A percentile compares a stretch with the other conserved stretches of the same genome.
phyloP scores from a whole-genome alignment of 2,329 filamentous ascomycete genomes.

The Fusarium marasasianum region DNA sequence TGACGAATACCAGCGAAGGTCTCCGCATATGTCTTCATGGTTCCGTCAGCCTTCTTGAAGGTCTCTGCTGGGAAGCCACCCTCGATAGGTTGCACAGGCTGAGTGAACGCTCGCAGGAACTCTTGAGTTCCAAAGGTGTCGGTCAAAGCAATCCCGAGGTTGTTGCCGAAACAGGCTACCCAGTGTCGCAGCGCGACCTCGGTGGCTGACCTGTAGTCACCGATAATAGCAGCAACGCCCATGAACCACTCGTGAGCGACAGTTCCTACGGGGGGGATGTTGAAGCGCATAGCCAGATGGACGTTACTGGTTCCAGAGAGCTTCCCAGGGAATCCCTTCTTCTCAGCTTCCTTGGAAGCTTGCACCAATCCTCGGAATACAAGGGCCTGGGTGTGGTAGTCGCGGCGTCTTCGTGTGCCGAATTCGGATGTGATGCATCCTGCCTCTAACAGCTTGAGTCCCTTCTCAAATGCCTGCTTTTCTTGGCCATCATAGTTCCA shows the following conservation, averaged over 20 bases:
- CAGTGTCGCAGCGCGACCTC: conserved; percentile 87
- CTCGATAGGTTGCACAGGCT: conserved; percentile 62
- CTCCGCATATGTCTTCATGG: conserved; percentile 76
- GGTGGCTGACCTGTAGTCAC: conserved; percentile 85
- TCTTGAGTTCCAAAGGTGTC: conserved; percentile 95
- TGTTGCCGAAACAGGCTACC: conserved; percentile 88
- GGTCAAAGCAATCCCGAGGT: conserved; percentile 88
- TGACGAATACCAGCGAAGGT: conserved; percentile 87
- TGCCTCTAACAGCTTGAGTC: conserved; percentile 76
- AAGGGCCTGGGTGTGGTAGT: conserved; percentile 94
- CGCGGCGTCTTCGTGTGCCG: conserved; percentile 85
- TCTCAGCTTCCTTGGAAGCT: conserved; percentile 76
- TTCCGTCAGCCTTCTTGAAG: conserved; percentile 52
- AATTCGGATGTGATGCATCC: conserved; percentile 96
- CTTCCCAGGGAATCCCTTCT: conserved; percentile 73
- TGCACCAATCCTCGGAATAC: conserved; percentile 87
- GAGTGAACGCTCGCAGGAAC: conserved; percentile 86
- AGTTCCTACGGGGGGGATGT: conserved; percentile 85
- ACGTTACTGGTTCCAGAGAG: conserved; percentile 95
- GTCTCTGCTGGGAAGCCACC: conserved; percentile 54
- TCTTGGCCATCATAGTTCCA: conserved; percentile 91
- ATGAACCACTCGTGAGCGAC: conserved; percentile 99
- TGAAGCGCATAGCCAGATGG: conserved; percentile 94
- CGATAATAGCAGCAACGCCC: conserved; percentile 91
- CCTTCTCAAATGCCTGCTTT: conserved; percentile 85